These are phyloP conservation scores for Nakazawaea sp. DNA, from an alignment of 805 yeast genomes.

Conservation along the genomic window DNA sequence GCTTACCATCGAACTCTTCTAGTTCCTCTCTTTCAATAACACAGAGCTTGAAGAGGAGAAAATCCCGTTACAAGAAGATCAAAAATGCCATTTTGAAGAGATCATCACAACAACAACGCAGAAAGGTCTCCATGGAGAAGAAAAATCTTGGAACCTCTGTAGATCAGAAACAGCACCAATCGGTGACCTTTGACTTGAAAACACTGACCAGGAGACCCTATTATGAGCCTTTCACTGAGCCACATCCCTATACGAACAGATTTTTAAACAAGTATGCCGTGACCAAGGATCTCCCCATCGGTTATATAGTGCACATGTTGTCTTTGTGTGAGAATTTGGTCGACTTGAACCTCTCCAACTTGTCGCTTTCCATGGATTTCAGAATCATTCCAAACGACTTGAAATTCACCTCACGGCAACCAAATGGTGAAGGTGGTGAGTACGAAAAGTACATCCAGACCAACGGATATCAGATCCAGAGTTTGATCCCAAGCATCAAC, in stretches of 20 bases:
- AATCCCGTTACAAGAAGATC: not conserved
- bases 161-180: constrained; percentile 5
- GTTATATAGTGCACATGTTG: constrained; percentile 62
- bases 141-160: constrained; percentile 11
- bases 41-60: not conserved
- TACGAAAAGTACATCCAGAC: constrained; percentile 7
- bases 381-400: constrained; percentile 35
- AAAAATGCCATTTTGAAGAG: not conserved
- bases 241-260: constrained; percentile 58
- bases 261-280: constrained; percentile 56
- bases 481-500: not conserved
- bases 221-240: constrained; percentile 25
- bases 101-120: constrained; percentile 16
- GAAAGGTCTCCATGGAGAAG: constrained; percentile 14
- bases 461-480: not conserved
- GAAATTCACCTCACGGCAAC: constrained; percentile 22
- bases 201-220: constrained; percentile 12
- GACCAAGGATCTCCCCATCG: constrained; percentile 74
- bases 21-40: not conserved
- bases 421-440: constrained; percentile 20
- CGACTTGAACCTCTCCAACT: constrained; percentile 48
- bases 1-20: not conserved
- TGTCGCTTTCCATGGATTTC: constrained; percentile 65
- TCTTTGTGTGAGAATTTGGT: constrained; percentile 59
- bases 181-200: constrained; percentile 5